Evolutionary conservation across 2,329 filamentous ascomycete genomes (phyloP), one percentile per base, ranked within the genome.

Genomic region (Fusarium sp.): DNA sequence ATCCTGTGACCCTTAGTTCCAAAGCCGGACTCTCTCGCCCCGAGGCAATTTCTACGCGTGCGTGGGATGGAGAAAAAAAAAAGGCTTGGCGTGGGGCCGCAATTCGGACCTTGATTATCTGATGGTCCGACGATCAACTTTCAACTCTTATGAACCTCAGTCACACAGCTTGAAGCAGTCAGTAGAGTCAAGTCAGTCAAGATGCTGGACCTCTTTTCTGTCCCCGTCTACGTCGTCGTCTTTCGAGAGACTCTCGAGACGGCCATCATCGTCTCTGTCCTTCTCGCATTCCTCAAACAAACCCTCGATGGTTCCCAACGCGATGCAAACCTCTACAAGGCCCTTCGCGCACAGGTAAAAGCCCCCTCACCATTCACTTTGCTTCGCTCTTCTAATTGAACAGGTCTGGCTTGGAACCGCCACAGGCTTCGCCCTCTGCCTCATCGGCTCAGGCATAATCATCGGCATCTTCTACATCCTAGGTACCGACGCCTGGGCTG

Each of bases 201-300:
- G 70, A 92, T 89, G 85, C 87, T 88, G 70, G 89, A 93, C 80
- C 89, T 95, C 64, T 95, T 95, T 81, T 89, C 93, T 68, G 90
- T 94, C 14, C 93, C 93, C 76, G 91, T 97, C 59, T 97, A 97
- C 85, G 95, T 98, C 85, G 94, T 98, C 82, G 92, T 94, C 84
- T 97, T 97, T 81, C 92, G 95, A 79, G 95, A 97, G 85, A 91
- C 91, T 52, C 86, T 97, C 62, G 94, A 97, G 85, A 93, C 93
- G 1, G 92, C 89, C 78, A 94, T 97, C 79, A 93, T 97, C 77
- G 91, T 97, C 70, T 96, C 94, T 0, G 93, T 97, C 18, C 86
- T 97, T 29, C 89, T 97, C 34, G 91, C 94, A 18, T 97, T 96
- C 81, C 85, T 97, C 67, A 96, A 96, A 82, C 93, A 96, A 82